Percentiles rank a stretch among this genome's conserved stretches.
phyloP scores from a whole-genome alignment of 129 eudicot species.

The Scalesia atractyloides region DNA sequence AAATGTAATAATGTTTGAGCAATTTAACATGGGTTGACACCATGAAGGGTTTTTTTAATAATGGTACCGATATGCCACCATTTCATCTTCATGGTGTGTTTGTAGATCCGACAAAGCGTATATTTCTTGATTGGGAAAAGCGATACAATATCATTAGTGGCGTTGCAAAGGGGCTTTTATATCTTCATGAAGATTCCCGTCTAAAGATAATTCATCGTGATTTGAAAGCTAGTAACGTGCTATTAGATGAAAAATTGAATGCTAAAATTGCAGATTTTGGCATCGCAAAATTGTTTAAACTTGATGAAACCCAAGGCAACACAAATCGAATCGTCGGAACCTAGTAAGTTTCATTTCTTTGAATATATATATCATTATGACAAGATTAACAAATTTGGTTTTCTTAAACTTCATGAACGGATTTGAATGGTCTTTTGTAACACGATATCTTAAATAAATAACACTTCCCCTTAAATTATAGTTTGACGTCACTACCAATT shows the following conservation, averaged over 20 bases:
- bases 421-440: not conserved
- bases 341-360: not conserved
- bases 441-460: not conserved
- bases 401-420: not conserved
- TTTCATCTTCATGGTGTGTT: not conserved
- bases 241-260: not conserved
- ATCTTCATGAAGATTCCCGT: slow-evolving; percentile 1
- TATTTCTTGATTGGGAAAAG: slow-evolving; percentile 3
- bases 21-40: no score
- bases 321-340: not conserved
- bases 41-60: no score
- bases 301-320: not conserved
- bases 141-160: not conserved
- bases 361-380: not conserved
- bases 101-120: not conserved
- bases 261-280: slow-evolving; percentile 8
- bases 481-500: not conserved
- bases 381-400: not conserved
- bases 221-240: not conserved
- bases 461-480: not conserved
- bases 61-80: not conserved
- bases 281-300: not conserved
- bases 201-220: slow-evolving; percentile 1
- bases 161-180: slow-evolving; percentile 2
- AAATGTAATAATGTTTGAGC: no score